phyloP scores from a whole-genome alignment of 345 rosid genomes.

The Aquilaria malaccensis region DNA sequence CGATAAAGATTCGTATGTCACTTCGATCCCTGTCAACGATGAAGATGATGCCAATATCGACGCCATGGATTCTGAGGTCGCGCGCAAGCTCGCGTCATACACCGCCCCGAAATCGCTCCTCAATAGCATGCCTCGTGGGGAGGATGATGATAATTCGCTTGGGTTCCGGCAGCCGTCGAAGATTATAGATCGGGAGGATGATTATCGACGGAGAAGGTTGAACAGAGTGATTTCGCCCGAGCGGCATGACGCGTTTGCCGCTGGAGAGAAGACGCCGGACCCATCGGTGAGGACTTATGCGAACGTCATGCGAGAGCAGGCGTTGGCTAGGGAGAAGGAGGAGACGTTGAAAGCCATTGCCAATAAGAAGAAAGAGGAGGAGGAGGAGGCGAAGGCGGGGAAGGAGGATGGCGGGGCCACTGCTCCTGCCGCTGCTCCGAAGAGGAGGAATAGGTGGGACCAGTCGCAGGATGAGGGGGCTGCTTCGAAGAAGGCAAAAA shows the following conservation, averaged over 20 bases:
- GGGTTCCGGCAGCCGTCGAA: conserved; percentile 62
- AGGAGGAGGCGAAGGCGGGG: conserved; percentile 49
- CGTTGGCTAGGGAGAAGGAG: conserved; percentile 50
- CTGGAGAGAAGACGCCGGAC: conserved; percentile 94
- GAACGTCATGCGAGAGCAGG: conserved; percentile 86
- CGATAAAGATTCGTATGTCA: conserved; percentile 55
- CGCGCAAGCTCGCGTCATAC: conserved; percentile 70
- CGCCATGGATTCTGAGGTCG: conserved; percentile 55
- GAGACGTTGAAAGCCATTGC: conserved; percentile 49
- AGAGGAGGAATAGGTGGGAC: conserved; percentile 98
- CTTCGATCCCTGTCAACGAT: conserved; percentile 77
- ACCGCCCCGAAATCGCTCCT: conserved; percentile 85
- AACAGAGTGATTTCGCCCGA: conserved; percentile 86
- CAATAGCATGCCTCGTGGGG: conserved; percentile 71
- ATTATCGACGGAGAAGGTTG: conserved; percentile 77
- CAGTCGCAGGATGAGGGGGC: conserved; percentile 60
- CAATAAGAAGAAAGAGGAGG: conserved; percentile 75
- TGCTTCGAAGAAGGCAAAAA: conserved; percentile 55
- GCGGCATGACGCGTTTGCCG: conserved; percentile 81
- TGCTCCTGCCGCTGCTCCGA: conserved; percentile 28
- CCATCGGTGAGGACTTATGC: conserved; percentile 63
- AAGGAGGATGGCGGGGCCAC: conserved; percentile 32
- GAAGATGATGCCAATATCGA: conserved; percentile 74
- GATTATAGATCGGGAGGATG: conserved; percentile 93
- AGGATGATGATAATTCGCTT: conserved; percentile 25